These are phyloP conservation scores for Cucurbita maxima DNA, from an alignment of 306 rosid genomes.

Conservation along the genomic window DNA sequence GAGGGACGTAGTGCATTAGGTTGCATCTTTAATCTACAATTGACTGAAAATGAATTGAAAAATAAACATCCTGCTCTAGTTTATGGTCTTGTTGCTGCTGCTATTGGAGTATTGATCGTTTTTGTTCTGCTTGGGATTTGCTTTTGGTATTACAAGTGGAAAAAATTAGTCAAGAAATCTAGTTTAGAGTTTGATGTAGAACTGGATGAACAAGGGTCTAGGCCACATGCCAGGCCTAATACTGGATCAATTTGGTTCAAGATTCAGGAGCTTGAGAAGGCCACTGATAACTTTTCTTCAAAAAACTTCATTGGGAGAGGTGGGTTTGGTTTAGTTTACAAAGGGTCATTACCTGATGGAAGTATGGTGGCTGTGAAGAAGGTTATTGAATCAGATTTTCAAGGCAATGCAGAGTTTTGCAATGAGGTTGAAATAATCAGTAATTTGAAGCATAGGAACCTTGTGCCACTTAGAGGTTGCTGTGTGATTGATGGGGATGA, in stretches of 20 bases:
- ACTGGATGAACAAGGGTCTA: constrained; percentile 50
- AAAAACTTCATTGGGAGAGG: constrained; percentile 83
- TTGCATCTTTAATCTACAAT: constrained; percentile 39
- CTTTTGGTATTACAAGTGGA: constrained; percentile 48
- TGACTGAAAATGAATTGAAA: constrained; percentile 21
- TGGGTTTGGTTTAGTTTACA: constrained; percentile 79
- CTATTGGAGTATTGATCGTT: constrained; percentile 44
- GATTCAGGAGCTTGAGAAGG: constrained; percentile 75
- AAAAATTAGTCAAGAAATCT: constrained; percentile 7
- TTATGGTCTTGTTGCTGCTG: constrained; percentile 69
- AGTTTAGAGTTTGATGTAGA: constrained; percentile 27
- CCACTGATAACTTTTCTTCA: constrained; percentile 56
- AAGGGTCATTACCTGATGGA: constrained; percentile 60
- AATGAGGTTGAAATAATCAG: constrained; percentile 95
- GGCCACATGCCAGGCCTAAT: constrained; percentile 63
- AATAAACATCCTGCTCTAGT: constrained; percentile 40
- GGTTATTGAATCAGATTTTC: constrained; percentile 68
- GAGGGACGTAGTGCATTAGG: constrained; percentile 42
- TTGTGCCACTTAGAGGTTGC: constrained; percentile 85
- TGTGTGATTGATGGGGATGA: constrained; percentile 57
- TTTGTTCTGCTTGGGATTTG: constrained; percentile 41
- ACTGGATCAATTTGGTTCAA: constrained; percentile 86
- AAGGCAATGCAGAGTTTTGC: constrained; percentile 74
- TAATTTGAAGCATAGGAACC: constrained; percentile 77
- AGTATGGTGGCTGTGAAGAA: constrained; percentile 70